phyloP scores from a whole-genome alignment of 495 filamentous ascomycete genomes.

The Xylaria intraflava region DNA sequence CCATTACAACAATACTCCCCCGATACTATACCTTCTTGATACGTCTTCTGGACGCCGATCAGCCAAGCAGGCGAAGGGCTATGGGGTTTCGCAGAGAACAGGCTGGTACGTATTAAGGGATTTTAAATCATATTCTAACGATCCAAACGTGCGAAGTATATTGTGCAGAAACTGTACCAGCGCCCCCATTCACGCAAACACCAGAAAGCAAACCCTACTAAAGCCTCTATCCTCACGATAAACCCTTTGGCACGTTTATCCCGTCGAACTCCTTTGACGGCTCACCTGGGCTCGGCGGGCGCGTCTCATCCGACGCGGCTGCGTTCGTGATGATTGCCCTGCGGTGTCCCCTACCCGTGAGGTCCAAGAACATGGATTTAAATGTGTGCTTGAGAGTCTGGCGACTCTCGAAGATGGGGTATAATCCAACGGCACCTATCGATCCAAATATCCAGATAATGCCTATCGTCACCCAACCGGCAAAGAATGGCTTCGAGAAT shows the following conservation, averaged over 20 bases:
- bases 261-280: neutral
- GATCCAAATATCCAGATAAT: conserved; percentile 84
- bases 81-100: too few species aligned
- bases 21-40: too few species aligned
- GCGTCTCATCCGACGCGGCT: conserved; percentile 14
- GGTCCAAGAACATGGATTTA: conserved; percentile 61
- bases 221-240: neutral
- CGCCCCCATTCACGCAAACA: too few species aligned
- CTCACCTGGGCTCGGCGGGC: conserved; percentile 6
- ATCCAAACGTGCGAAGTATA: too few species aligned
- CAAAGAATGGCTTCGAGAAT: conserved; percentile 87
- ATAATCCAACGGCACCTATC: conserved; percentile 65
- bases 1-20: too few species aligned
- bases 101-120: too few species aligned
- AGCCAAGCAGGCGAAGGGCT: too few species aligned
- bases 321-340: conserved; percentile 32
- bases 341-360: conserved; percentile 52
- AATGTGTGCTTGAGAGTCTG: conserved; percentile 58
- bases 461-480: conserved; percentile 81
- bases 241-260: neutral
- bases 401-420: conserved; percentile 77
- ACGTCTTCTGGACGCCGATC: too few species aligned
- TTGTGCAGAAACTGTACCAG: too few species aligned
- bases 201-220: neutral
- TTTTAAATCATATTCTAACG: too few species aligned